Conservation (phyloP, 2,329 filamentous ascomycete species). For the Cercospora sp. region DNA sequence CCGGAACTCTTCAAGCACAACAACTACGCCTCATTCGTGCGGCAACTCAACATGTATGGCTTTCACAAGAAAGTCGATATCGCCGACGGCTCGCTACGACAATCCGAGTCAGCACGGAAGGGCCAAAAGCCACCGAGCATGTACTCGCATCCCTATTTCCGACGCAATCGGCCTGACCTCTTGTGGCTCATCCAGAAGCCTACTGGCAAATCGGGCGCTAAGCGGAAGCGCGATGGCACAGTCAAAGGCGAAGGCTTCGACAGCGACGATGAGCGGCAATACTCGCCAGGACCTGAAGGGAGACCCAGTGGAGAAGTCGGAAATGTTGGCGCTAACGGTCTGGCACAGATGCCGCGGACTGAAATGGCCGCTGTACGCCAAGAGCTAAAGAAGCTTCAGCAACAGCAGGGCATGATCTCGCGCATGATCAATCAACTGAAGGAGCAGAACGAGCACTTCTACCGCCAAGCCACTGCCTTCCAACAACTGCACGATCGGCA, state of each 20-base stretch:
- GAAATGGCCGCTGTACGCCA: constrained; percentile 76
- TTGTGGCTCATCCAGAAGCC: constrained; percentile 97
- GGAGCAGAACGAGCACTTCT: constrained; percentile 82
- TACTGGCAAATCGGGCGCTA: constrained; percentile 63
- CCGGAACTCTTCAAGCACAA: constrained; percentile 78
- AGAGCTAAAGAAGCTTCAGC: constrained; percentile 78
- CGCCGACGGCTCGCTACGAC: constrained; percentile 96
- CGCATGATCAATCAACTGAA: constrained; percentile 77
- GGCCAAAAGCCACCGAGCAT: constrained; percentile 94
- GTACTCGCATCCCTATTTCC: constrained; percentile 96
- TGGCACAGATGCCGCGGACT: constrained; percentile 62
- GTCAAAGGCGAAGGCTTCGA: constrained; percentile 65
- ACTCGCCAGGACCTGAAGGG: constrained; percentile 33
- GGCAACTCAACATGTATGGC: constrained; percentile 63
- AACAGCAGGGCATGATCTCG: constrained; percentile 83
- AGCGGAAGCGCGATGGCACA: constrained; percentile 56
- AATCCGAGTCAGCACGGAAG: constrained; percentile 92
- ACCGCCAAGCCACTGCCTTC: constrained; percentile 83
- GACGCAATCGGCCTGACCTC: constrained; percentile 85
- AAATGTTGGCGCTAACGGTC: constrained; percentile 46
- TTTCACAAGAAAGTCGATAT: constrained; percentile 63
- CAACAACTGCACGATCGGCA: constrained; percentile 93
- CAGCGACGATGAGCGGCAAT: constrained; percentile 62
- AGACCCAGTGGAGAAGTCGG: constrained; percentile 30
- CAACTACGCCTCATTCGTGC: constrained; percentile 75